A percentile compares a stretch with the other conserved stretches of the same genome.
Conservation (phyloP, 345 rosid genomes). For the Eucalyptus melliodora region DNA sequence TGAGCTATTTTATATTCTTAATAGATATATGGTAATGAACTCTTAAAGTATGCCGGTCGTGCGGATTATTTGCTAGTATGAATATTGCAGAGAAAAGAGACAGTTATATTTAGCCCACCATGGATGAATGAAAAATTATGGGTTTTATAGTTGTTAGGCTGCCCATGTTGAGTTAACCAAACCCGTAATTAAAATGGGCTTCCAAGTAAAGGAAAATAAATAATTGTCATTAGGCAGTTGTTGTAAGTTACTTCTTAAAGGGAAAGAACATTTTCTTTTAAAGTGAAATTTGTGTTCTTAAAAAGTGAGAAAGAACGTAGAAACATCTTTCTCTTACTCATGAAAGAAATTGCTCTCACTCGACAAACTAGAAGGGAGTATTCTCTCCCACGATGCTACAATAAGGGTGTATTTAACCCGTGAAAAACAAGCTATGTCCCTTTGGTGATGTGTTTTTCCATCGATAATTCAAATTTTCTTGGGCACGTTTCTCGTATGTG, state of each 20-base stretch:
- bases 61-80: too few relatives aligned
- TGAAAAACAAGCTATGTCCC: not conserved
- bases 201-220: too few relatives aligned
- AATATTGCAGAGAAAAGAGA: too few relatives aligned
- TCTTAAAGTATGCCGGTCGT: rapidly evolving
- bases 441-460: too few relatives aligned
- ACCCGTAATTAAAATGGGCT: not conserved
- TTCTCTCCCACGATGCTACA: not conserved
- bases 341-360: not conserved
- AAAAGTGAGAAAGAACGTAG: too few relatives aligned
- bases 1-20: too few relatives aligned
- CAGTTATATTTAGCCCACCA: too few relatives aligned
- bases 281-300: not conserved
- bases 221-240: not conserved
- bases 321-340: too few relatives aligned
- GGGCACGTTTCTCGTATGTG: not conserved
- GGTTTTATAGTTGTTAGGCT: too few relatives aligned
- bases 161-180: not conserved
- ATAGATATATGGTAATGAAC: rapidly evolving
- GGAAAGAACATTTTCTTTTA: too few relatives aligned
- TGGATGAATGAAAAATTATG: too few relatives aligned
- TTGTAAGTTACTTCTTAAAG: not conserved
- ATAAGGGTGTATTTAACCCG: not conserved
- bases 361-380: not conserved
- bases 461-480: not conserved